Evolutionary conservation across 371 early-diverging fungal genomes (phyloP).

Genomic region (Dipsacomyces acuminosporus): DNA sequence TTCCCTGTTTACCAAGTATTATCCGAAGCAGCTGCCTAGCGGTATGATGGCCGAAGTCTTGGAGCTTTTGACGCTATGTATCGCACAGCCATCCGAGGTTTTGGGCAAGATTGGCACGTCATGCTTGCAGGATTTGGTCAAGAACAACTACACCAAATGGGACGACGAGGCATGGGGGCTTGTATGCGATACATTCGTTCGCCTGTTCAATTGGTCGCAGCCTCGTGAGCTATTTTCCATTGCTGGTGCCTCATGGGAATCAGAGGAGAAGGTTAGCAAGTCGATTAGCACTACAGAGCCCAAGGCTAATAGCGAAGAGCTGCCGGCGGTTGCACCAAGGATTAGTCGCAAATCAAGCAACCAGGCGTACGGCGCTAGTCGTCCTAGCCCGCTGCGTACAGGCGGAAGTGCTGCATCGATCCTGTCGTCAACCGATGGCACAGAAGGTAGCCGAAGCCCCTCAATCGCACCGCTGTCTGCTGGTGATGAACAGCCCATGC

Average conservation of each 20-base stretch:
- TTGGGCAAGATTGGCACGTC: conserved; percentile 87
- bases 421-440: conserved; percentile 19
- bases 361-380: conserved; percentile 7
- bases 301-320: neutral
- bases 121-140: conserved; percentile 84
- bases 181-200: conserved; percentile 60
- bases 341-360: neutral
- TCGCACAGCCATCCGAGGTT: conserved; percentile 87
- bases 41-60: conserved; percentile 75
- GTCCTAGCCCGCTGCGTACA: conserved; percentile 39
- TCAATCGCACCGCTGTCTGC: conserved; percentile 15
- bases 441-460: conserved; percentile 7
- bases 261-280: neutral
- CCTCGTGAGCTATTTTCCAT: conserved; percentile 71
- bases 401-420: conserved; percentile 32
- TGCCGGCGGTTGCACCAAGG: conserved; percentile 18
- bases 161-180: conserved; percentile 65
- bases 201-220: conserved; percentile 74
- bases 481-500: conserved; percentile 1
- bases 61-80: conserved; percentile 72
- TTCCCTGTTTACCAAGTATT: conserved; percentile 75
- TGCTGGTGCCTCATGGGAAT: conserved; percentile 26
- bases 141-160: conserved; percentile 67
- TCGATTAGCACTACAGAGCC: neutral
- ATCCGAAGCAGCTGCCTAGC: conserved; percentile 58